Conservation (phyloP, 495 filamentous ascomycete species). For the Talaromyces nanjingensis region DNA sequence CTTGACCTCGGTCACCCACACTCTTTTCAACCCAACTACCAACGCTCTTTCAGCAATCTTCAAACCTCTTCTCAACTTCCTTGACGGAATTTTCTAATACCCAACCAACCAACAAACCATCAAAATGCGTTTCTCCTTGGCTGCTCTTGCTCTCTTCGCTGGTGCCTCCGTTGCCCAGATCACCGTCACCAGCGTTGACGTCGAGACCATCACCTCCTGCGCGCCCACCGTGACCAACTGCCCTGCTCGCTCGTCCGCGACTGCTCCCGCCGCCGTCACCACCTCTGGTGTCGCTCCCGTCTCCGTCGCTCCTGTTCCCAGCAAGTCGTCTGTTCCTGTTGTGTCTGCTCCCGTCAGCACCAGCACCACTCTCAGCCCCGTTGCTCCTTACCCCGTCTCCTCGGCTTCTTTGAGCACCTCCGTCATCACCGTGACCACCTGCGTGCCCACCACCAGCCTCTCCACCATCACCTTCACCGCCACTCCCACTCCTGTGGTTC, state of each 20-base stretch:
- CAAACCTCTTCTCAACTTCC: conserved; percentile 12
- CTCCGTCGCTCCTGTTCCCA: conserved; percentile 12
- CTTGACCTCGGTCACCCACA: conserved; percentile 51
- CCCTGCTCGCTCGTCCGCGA: conserved; percentile 26
- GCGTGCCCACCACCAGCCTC: conserved; percentile 37
- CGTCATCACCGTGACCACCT: conserved; percentile 35
- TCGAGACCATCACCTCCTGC: conserved; percentile 54
- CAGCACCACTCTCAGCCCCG: conserved; percentile 7
- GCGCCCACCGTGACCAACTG: conserved; percentile 53
- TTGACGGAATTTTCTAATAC: conserved; percentile 27
- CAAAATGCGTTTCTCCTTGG: conserved; percentile 51
- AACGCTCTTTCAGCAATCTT: conserved; percentile 37
- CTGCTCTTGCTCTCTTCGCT: conserved; percentile 44
- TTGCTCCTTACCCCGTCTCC: conserved; percentile 12
- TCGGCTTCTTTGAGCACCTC: conserved; percentile 16
- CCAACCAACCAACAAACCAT: conserved; percentile 21
- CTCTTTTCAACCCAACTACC: conserved; percentile 41
- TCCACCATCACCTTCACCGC: conserved; percentile 25
- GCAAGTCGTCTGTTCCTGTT: conserved; percentile 14
- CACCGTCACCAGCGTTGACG: conserved; percentile 48
- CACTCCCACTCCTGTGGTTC: conserved; percentile 13
- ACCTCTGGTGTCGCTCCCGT: conserved; percentile 15
- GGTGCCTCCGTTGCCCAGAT: conserved; percentile 36
- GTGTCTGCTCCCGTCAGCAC: conserved; percentile 16
- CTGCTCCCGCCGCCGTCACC: conserved; percentile 12